These are phyloP conservation scores for Acanthamoeba healyi DNA, from an alignment of 208 protist genomes.

Conservation along the genomic window DNA sequence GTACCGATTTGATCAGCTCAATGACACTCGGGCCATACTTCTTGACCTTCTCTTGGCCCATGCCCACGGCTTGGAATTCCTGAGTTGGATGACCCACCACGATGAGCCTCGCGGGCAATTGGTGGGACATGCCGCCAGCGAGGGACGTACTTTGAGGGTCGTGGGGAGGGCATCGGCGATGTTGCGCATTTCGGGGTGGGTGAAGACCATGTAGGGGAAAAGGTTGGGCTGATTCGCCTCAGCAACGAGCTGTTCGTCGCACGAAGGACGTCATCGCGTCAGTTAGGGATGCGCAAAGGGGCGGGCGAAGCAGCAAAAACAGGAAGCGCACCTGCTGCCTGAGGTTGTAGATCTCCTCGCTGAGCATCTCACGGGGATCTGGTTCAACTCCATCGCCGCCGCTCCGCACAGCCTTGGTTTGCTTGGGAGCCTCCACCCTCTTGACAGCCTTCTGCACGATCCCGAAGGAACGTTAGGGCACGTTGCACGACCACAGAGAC, in stretches of 20 bases:
- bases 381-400: not conserved
- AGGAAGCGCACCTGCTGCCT: not conserved
- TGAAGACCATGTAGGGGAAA: constrained; percentile 44
- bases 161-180: constrained; percentile 11
- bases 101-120: too few relatives aligned
- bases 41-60: constrained; percentile 57
- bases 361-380: not conserved
- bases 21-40: constrained; percentile 38
- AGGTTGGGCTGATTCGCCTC: constrained; percentile 33
- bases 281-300: not conserved
- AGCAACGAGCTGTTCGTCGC: not conserved
- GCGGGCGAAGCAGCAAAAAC: too few relatives aligned
- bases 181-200: constrained; percentile 18
- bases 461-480: not conserved
- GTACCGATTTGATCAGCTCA: constrained; percentile 37
- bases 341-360: constrained; percentile 6
- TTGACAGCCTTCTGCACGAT: not conserved
- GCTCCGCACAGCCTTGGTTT: constrained; percentile 15
- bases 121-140: too few relatives aligned
- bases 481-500: not conserved
- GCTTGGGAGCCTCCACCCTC: constrained; percentile 4
- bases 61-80: constrained; percentile 45
- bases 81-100: too few relatives aligned
- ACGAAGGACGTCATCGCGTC: too few relatives aligned
- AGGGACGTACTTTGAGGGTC: not conserved